Conservation (phyloP, 2,329 filamentous ascomycete species). For the Simplicillium sp. region DNA sequence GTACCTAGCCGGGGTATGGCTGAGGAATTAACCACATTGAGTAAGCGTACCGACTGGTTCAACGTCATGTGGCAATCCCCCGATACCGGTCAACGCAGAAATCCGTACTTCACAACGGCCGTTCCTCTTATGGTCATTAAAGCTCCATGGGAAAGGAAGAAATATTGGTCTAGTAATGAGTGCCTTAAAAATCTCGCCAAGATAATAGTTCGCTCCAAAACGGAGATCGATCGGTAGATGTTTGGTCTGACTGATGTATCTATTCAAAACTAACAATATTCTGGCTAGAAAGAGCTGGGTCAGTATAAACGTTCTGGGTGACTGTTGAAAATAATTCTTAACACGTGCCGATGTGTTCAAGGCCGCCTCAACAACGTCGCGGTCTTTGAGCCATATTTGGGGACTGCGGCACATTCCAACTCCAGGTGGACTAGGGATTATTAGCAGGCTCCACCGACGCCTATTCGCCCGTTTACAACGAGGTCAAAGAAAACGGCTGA, state of each 20-base stretch:
- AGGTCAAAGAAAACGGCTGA: too few species aligned
- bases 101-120: too few species aligned
- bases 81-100: neutral
- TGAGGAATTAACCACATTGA: neutral
- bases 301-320: neutral
- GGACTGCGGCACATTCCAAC: constrained; percentile 62
- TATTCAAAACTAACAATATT: neutral
- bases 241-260: neutral
- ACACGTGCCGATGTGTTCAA: constrained; percentile 56
- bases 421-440: constrained; percentile 44
- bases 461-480: too few species aligned
- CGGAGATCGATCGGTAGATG: too few species aligned
- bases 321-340: constrained; percentile 7
- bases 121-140: too few species aligned
- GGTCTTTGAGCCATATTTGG: constrained; percentile 58
- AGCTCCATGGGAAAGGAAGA: too few species aligned
- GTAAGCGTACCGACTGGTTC: neutral
- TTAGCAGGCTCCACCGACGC: too few species aligned
- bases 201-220: neutral
- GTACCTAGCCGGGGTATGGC: too few species aligned
- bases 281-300: neutral
- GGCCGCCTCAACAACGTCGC: constrained; percentile 57
- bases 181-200: too few species aligned
- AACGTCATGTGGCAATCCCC: neutral
- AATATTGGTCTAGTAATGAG: too few species aligned